A percentile compares a stretch with the other conserved stretches of the same genome.
These are phyloP conservation scores for Flueggea neowawraea DNA, from an alignment of 441 rosid species.

Conservation along the genomic window DNA sequence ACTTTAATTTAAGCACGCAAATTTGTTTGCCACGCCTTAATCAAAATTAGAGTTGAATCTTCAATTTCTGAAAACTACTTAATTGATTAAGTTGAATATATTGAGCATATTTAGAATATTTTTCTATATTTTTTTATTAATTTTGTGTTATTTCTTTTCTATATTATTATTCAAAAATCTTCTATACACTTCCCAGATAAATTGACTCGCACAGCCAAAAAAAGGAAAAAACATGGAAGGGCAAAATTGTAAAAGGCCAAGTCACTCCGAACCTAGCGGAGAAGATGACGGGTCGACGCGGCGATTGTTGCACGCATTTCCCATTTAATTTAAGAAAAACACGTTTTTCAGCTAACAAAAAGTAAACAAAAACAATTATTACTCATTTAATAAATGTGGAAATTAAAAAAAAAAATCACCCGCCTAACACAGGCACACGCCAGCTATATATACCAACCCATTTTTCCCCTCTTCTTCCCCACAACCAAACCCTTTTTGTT, in stretches of 20 bases:
- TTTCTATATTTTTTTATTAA: too few species aligned
- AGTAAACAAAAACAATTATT: background rate
- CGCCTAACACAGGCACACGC: background rate
- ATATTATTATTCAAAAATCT: too few species aligned
- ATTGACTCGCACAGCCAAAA: too few species aligned
- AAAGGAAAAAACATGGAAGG: too few species aligned
- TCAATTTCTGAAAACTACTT: too few species aligned
- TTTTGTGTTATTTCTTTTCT: too few species aligned
- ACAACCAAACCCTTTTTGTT: background rate
- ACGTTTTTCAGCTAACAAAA: background rate
- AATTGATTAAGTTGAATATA: too few species aligned
- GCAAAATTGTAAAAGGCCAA: background rate
- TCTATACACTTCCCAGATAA: too few species aligned
- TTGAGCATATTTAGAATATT: too few species aligned
- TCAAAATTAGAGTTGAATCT: too few species aligned
- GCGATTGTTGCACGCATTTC: background rate
- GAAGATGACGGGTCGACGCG: background rate
- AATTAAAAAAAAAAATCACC: background rate
- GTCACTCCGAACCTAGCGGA: background rate
- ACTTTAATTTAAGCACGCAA: too few species aligned
- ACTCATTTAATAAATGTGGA: background rate
- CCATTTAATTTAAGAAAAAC: background rate
- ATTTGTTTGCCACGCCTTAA: too few species aligned
- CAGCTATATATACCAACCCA: background rate
- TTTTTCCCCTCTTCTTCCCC: background rate